A percentile compares a stretch with the other conserved stretches of the same genome.
Conservation (phyloP, 2,329 filamentous ascomycete genomes). For the Blastomyces gilchristii region DNA sequence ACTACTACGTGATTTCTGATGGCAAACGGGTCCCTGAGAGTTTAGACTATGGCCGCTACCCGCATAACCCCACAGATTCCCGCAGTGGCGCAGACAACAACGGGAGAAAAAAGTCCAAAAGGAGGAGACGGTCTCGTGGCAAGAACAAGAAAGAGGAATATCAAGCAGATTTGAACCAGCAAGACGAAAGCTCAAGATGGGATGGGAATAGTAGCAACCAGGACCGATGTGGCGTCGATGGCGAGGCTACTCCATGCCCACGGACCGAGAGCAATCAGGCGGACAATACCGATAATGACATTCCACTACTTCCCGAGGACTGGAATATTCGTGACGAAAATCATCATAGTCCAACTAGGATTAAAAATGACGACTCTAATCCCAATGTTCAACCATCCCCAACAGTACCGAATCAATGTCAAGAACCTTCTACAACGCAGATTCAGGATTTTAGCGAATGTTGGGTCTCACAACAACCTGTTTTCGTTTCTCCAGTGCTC, state of each 20-base stretch:
- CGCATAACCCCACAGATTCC: not conserved
- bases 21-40: constrained; percentile 12
- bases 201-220: not conserved
- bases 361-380: not conserved
- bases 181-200: not conserved
- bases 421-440: not conserved
- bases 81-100: not conserved
- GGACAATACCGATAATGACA: not conserved
- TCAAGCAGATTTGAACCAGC: not conserved
- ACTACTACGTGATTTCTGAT: constrained; percentile 16
- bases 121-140: not conserved
- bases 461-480: not conserved
- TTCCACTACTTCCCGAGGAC: not conserved
- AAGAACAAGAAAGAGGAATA: not conserved
- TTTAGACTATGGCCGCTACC: not conserved
- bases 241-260: not conserved
- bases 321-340: constrained; percentile 5
- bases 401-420: not conserved
- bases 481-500: constrained; percentile 12
- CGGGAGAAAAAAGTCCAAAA: not conserved
- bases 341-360: not conserved
- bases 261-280: not conserved
- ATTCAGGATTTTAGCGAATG: not conserved
- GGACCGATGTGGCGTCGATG: constrained; percentile 3
- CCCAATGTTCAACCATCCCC: constrained; percentile 4